Conservation (phyloP, 352 stramenopile genomes). For the Phytophthora niederhauseri region DNA sequence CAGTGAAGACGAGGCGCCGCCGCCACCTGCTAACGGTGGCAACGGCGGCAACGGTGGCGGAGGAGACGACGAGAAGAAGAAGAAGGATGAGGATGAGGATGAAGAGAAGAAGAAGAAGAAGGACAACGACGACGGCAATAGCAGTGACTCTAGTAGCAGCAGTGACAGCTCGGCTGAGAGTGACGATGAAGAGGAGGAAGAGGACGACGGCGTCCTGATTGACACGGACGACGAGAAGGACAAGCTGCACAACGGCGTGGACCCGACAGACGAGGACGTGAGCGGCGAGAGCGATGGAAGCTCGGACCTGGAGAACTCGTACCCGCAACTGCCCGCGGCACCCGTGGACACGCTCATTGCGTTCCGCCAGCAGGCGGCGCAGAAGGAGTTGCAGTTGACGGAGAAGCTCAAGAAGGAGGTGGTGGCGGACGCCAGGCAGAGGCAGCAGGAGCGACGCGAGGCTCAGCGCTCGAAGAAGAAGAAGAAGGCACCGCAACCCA, state of each 20-base stretch:
- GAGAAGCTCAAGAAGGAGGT: slow-evolving; percentile 43
- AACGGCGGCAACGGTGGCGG: slow-evolving; percentile 15
- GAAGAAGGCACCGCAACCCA: slow-evolving; percentile 34
- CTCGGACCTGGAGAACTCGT: slow-evolving; percentile 66
- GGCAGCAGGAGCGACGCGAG: slow-evolving; percentile 45
- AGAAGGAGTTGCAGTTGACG: slow-evolving; percentile 62
- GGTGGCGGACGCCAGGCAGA: slow-evolving; percentile 40
- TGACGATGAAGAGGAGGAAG: slow-evolving; percentile 31
- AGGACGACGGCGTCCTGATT: slow-evolving; percentile 48
- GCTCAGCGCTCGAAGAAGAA: slow-evolving; percentile 39
- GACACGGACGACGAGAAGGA: slow-evolving; percentile 60
- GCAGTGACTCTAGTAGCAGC: slow-evolving; percentile 41
- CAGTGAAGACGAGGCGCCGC: slow-evolving; percentile 32
- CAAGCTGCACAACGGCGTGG: slow-evolving; percentile 41
- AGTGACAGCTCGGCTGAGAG: slow-evolving; percentile 32
- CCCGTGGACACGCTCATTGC: slow-evolving; percentile 67
- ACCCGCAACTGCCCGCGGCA: slow-evolving; percentile 56
- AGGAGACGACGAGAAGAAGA: slow-evolving; percentile 33
- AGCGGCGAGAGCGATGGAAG: slow-evolving; percentile 61
- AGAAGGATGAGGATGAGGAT: slow-evolving; percentile 25
- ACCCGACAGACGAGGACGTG: slow-evolving; percentile 41
- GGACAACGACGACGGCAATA: slow-evolving; percentile 22
- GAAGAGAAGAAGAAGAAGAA: not conserved
- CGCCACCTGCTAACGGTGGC: slow-evolving; percentile 21
- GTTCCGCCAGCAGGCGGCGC: slow-evolving; percentile 54